A percentile compares a stretch with the other conserved stretches of the same genome.
Evolutionary conservation across 192 early-diverging fungal genomes (phyloP).

Genomic region (Mortierella alpina): DNA sequence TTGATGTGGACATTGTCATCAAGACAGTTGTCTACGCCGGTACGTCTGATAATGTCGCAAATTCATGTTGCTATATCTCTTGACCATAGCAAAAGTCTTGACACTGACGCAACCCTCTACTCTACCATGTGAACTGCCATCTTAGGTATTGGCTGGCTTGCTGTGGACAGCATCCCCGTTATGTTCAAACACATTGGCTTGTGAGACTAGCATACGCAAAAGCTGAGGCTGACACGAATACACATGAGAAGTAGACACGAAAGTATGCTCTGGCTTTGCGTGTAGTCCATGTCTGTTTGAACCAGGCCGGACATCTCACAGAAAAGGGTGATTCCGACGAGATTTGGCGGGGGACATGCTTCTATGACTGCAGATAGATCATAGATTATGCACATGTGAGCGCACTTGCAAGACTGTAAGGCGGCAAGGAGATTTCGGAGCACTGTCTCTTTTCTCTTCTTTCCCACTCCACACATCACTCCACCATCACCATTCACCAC

Average conservation of each 20-base stretch:
- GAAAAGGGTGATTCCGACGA: no score
- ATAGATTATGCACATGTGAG: no score
- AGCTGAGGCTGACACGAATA: not conserved
- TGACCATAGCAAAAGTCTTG: not conserved
- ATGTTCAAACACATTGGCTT: slow-evolving; percentile 59
- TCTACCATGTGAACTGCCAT: not conserved
- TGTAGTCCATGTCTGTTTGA: no score
- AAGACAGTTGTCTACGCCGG: slow-evolving; percentile 69
- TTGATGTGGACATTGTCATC: slow-evolving; percentile 68
- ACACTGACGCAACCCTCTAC: no score
- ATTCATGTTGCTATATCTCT: not conserved
- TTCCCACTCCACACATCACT: not conserved
- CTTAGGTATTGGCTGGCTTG: slow-evolving; percentile 61
- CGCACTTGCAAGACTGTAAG: no score
- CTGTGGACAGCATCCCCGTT: slow-evolving; percentile 57
- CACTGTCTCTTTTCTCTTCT: slow-evolving; percentile 4
- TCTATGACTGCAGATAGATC: no score
- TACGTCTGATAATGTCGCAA: slow-evolving; percentile 1
- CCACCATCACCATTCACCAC: not conserved
- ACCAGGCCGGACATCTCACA: no score
- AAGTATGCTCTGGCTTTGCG: not conserved
- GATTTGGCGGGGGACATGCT: no score
- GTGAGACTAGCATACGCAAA: slow-evolving; percentile 12
- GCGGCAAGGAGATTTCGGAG: no score
- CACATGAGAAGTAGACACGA: not conserved